Evolutionary conservation across 495 filamentous ascomycete genomes (phyloP).

Genomic region (Neurospora sp.): DNA sequence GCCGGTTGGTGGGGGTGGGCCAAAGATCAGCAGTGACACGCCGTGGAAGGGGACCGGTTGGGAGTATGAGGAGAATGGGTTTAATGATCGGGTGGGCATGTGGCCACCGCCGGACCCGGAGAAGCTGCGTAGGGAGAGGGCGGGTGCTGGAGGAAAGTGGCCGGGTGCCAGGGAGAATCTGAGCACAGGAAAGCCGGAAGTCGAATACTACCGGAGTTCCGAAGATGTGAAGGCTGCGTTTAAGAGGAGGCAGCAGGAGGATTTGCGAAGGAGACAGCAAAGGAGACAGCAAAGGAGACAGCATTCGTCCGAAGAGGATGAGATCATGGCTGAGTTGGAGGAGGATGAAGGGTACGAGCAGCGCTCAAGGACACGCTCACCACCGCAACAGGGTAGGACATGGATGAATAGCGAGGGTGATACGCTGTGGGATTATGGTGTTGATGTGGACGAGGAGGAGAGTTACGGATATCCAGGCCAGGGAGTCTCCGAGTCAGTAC

Average conservation of each 20-base stretch:
- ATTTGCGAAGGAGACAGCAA: slow-evolving; percentile 25
- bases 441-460: slow-evolving; percentile 73
- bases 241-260: slow-evolving; percentile 30
- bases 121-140: slow-evolving; percentile 43
- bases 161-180: slow-evolving; percentile 11
- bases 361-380: slow-evolving; percentile 22
- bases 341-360: slow-evolving; percentile 31
- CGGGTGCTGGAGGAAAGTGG: slow-evolving; percentile 20
- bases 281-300: slow-evolving; percentile 31
- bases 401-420: slow-evolving; percentile 88
- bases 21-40: slow-evolving; percentile 14
- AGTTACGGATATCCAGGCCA: slow-evolving; percentile 37
- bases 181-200: not conserved
- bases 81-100: slow-evolving; percentile 55
- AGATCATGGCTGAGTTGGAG: slow-evolving; percentile 30
- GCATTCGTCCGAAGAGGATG: slow-evolving; percentile 27
- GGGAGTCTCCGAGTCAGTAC: not conserved
- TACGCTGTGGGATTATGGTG: slow-evolving; percentile 76
- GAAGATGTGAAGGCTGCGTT: slow-evolving; percentile 26
- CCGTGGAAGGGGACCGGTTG: slow-evolving; percentile 37
- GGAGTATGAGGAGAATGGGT: slow-evolving; percentile 72
- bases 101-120: slow-evolving; percentile 94
- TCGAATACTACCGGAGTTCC: slow-evolving; percentile 9
- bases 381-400: slow-evolving; percentile 20
- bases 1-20: slow-evolving; percentile 32